Percentiles rank a stretch among this genome's conserved stretches.
Evolutionary conservation across 129 eudicot genomes (phyloP).

Genomic region (Erigeron canadensis): DNA sequence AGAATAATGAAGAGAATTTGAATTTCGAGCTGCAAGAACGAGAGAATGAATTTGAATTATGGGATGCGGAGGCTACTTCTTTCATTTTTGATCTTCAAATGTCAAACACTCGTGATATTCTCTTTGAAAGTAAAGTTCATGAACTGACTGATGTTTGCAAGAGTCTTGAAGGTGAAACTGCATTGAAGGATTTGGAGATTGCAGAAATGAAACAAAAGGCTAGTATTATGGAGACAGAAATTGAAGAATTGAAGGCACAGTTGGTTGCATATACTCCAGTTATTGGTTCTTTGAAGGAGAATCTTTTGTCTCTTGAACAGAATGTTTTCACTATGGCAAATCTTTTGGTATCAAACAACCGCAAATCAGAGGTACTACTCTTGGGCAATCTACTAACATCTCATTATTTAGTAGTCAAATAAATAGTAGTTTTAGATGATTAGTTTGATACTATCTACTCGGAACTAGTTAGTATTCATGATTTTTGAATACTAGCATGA

Average conservation of each 20-base stretch:
- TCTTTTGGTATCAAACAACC: slow-evolving; percentile 36
- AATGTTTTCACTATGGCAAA: slow-evolving; percentile 45
- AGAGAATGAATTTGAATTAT: slow-evolving; percentile 70
- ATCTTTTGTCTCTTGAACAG: slow-evolving; percentile 61
- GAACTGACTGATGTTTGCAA: slow-evolving; percentile 65
- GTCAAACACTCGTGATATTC: slow-evolving; percentile 59
- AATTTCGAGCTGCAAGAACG: slow-evolving; percentile 64
- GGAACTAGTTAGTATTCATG: too few species aligned
- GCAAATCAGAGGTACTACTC: slow-evolving; percentile 48
- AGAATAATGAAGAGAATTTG: slow-evolving; percentile 51
- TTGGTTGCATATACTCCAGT: slow-evolving; percentile 57
- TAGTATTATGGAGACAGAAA: slow-evolving; percentile 54
- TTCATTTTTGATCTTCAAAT: slow-evolving; percentile 87
- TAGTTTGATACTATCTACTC: background rate
- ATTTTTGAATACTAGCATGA: background rate
- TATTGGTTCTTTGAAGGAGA: slow-evolving; percentile 54
- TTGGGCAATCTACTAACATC: background rate
- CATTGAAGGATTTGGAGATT: slow-evolving; percentile 58
- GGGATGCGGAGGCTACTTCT: slow-evolving; percentile 91
- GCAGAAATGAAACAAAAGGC: slow-evolving; percentile 59
- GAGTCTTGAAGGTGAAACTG: slow-evolving; percentile 61
- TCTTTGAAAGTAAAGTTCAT: slow-evolving; percentile 60
- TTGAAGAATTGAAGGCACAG: slow-evolving; percentile 54
- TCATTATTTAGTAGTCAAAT: background rate
- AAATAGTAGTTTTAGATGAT: background rate